phyloP scores from a whole-genome alignment of 345 rosid species.

The Aquilaria sinensis region DNA sequence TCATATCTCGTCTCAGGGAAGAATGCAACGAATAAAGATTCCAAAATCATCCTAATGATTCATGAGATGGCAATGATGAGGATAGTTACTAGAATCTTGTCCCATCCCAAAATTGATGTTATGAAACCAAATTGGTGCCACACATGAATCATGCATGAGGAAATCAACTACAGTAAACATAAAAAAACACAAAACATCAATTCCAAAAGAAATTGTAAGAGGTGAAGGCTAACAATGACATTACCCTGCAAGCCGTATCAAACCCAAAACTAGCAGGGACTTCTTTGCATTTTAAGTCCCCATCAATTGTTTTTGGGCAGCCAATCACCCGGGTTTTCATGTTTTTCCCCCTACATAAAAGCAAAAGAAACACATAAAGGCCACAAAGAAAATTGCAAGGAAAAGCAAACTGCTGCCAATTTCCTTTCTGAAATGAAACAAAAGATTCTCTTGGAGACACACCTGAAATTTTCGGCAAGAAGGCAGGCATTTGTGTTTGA shows the following conservation, averaged over 20 bases:
- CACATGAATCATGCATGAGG: no score
- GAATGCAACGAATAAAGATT: no score
- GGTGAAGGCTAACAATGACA: not conserved
- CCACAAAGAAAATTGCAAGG: not conserved
- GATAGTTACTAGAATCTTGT: no score
- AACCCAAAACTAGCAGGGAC: constrained; percentile 98
- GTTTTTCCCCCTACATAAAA: constrained; percentile 54
- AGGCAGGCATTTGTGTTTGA: constrained; percentile 98
- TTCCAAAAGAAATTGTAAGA: not conserved
- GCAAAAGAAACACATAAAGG: not conserved
- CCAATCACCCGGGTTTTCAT: constrained; percentile 87
- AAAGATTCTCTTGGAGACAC: not conserved
- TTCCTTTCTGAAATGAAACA: not conserved
- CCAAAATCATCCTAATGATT: no score
- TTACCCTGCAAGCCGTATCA: constrained; percentile 99
- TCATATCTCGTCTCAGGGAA: no score
- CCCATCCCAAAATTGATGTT: no score
- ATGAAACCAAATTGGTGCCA: no score
- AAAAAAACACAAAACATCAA: not conserved
- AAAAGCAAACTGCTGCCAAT: not conserved
- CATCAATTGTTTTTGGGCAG: constrained; percentile 99
- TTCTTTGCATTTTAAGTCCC: constrained; percentile 97
- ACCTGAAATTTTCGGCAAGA: constrained; percentile 93
- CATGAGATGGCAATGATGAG: no score
- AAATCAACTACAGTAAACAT: no score